A percentile compares a stretch with the other conserved stretches of the same genome.
Conservation (phyloP, 2,329 filamentous ascomycete species). For the Atkinsonella hypoxylon region DNA sequence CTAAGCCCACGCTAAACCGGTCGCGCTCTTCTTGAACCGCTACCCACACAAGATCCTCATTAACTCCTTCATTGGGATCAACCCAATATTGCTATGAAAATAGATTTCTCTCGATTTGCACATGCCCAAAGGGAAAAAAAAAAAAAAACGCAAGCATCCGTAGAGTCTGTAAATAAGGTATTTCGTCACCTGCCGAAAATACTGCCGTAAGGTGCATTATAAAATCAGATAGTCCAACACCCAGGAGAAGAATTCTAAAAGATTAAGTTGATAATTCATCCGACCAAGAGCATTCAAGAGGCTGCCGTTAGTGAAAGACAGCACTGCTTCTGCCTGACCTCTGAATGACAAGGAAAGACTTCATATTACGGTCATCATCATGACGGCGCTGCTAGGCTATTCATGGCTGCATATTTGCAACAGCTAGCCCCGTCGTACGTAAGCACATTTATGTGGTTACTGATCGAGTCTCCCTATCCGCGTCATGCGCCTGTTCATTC, state of each 20-base stretch:
- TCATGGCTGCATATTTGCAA: not conserved
- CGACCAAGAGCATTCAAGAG: not conserved
- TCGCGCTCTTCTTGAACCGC: too few relatives aligned
- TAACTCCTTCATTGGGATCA: too few relatives aligned
- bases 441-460: constrained; percentile 33
- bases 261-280: not conserved
- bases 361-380: not conserved
- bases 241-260: not conserved
- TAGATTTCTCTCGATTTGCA: not conserved
- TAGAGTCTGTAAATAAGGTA: not conserved
- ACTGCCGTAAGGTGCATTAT: constrained; percentile 1
- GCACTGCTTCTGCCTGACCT: not conserved
- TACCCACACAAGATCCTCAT: too few relatives aligned
- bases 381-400: not conserved
- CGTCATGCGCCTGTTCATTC: constrained; percentile 52
- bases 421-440: not conserved
- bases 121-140: not conserved
- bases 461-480: constrained; percentile 30
- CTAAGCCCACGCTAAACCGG: too few relatives aligned
- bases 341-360: too few relatives aligned
- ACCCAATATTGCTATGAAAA: too few relatives aligned
- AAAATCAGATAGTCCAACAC: not conserved
- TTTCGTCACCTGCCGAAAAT: not conserved
- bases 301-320: not conserved
- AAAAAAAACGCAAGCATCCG: not conserved